phyloP scores from a whole-genome alignment of 345 rosid species.

The Eucalyptus polybractea region DNA sequence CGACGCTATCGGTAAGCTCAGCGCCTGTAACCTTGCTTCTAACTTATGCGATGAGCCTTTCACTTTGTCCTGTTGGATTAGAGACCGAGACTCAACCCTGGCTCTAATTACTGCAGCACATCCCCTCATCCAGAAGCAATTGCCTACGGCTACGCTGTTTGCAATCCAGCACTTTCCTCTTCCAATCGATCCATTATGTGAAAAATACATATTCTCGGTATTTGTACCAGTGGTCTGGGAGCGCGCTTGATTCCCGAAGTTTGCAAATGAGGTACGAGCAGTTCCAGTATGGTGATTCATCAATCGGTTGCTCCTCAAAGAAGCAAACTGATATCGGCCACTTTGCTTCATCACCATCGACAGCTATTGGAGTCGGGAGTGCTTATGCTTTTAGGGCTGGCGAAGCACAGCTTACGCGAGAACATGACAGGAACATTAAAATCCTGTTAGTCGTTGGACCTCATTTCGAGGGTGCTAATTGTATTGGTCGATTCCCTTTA shows the following conservation, averaged over 20 bases:
- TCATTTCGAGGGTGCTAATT: not conserved
- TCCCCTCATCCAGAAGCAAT: not conserved
- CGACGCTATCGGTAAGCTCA: not conserved
- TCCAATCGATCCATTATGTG: not conserved
- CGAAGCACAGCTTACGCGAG: not conserved
- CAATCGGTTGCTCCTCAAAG: not conserved
- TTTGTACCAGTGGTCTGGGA: rapidly evolving
- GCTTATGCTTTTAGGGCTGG: not conserved
- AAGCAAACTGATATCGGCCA: not conserved
- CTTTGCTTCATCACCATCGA: not conserved
- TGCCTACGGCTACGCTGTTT: not conserved
- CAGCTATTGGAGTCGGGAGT: not conserved
- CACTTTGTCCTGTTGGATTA: not conserved
- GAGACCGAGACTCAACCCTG: not conserved
- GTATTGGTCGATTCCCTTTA: not conserved
- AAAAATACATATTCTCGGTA: no score
- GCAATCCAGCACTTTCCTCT: not conserved
- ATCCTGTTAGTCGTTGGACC: not conserved
- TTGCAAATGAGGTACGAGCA: not conserved
- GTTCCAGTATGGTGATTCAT: not conserved
- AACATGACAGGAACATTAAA: not conserved
- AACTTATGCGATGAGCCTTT: not conserved
- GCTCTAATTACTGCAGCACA: not conserved
- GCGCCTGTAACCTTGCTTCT: not conserved
- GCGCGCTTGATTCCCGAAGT: not conserved